Evolutionary conservation across 2,329 filamentous ascomycete genomes (phyloP).

Genomic region (Thelonectria discophora): DNA sequence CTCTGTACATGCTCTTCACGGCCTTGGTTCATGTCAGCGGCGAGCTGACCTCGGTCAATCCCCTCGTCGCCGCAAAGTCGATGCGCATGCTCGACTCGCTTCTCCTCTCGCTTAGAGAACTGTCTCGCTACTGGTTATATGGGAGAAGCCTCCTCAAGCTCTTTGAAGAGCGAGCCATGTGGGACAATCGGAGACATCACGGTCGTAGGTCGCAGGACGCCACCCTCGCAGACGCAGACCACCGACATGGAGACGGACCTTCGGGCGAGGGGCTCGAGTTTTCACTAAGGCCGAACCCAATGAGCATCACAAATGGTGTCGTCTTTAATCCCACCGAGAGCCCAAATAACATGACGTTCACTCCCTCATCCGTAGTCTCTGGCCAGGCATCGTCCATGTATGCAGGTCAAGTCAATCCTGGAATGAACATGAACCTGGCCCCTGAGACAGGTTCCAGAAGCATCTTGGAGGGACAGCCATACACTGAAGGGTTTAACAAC

Average conservation of each 20-base stretch:
- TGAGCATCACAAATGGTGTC: slow-evolving; percentile 10
- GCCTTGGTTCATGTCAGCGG: slow-evolving; percentile 43
- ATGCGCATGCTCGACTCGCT: slow-evolving; percentile 43
- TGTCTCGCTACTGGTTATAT: slow-evolving; percentile 46
- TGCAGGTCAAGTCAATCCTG: slow-evolving; percentile 15
- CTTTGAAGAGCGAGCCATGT: slow-evolving; percentile 40
- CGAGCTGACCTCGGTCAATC: slow-evolving; percentile 42
- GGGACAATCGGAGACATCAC: slow-evolving; percentile 23
- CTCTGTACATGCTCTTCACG: slow-evolving; percentile 45
- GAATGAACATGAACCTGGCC: slow-evolving; percentile 29
- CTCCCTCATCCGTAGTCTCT: slow-evolving; percentile 20
- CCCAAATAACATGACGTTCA: slow-evolving; percentile 16
- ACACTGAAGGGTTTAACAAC: slow-evolving; percentile 29
- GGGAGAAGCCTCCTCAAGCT: slow-evolving; percentile 44
- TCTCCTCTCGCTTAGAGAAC: slow-evolving; percentile 40
- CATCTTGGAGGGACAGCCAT: slow-evolving; percentile 27
- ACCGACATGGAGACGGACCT: slow-evolving; percentile 8
- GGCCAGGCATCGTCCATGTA: slow-evolving; percentile 16
- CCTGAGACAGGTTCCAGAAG: slow-evolving; percentile 11
- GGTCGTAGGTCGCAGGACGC: slow-evolving; percentile 15
- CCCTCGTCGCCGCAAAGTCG: slow-evolving; percentile 45
- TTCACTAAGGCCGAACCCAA: slow-evolving; percentile 33
- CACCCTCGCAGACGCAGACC: slow-evolving; percentile 1
- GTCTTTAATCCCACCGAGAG: slow-evolving; percentile 16
- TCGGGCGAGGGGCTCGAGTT: slow-evolving; percentile 23